Conservation (phyloP, 208 protist genomes). For the Porcisia hertigi region DNA sequence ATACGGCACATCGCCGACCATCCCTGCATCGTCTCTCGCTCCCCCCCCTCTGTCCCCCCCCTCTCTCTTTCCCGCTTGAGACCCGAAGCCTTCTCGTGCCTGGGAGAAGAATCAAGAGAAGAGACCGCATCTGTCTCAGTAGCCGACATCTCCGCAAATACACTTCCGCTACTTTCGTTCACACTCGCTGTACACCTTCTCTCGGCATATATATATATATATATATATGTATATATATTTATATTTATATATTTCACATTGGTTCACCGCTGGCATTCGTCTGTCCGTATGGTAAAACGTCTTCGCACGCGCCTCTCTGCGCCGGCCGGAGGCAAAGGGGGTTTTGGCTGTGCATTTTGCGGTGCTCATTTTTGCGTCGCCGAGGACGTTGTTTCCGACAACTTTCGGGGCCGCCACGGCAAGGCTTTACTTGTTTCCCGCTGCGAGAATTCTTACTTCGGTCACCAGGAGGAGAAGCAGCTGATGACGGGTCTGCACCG, state of each 20-base stretch:
- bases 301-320: conserved; percentile 46
- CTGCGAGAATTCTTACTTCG: conserved; percentile 78
- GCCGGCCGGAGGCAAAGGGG: conserved; percentile 26
- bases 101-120: too few relatives aligned
- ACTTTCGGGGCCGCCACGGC: conserved; percentile 77
- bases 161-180: too few relatives aligned
- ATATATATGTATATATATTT: neutral
- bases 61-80: too few relatives aligned
- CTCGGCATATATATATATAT: too few relatives aligned
- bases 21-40: too few relatives aligned
- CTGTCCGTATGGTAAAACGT: conserved; percentile 35
- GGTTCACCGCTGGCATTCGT: neutral
- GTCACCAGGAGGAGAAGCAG: conserved; percentile 74
- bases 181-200: too few relatives aligned
- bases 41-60: too few relatives aligned
- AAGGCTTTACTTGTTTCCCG: conserved; percentile 70
- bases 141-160: too few relatives aligned
- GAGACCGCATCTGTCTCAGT: too few relatives aligned
- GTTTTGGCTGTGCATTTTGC: conserved; percentile 78
- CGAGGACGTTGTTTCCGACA: conserved; percentile 64
- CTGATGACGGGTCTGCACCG: conserved; percentile 80
- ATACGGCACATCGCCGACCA: too few relatives aligned
- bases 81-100: too few relatives aligned
- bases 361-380: conserved; percentile 64
- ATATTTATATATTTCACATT: neutral